These are phyloP conservation scores for Aspergillus arachidicola DNA, from an alignment of 2,329 filamentous ascomycete genomes.

Conservation along the genomic window DNA sequence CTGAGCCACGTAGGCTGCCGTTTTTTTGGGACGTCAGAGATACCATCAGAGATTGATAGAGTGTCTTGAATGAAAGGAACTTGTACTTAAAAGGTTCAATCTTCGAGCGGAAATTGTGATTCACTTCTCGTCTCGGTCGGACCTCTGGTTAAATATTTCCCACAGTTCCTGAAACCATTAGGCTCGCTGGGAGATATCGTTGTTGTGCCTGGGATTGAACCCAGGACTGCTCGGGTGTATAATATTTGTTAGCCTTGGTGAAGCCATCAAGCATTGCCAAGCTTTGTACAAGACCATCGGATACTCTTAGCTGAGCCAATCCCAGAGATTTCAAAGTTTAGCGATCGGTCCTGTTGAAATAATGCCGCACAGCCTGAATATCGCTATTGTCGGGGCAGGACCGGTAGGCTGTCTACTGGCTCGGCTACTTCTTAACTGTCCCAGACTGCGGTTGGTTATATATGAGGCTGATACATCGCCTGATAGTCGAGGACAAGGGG, in stretches of 20 bases:
- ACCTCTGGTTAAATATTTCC: too few relatives aligned
- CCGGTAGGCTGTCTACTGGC: not conserved
- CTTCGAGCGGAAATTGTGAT: too few relatives aligned
- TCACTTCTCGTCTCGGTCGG: too few relatives aligned
- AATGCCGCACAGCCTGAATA: not conserved
- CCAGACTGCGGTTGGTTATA: not conserved
- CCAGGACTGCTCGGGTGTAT: too few relatives aligned
- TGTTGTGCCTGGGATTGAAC: too few relatives aligned
- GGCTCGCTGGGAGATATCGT: too few relatives aligned
- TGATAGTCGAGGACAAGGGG: slow-evolving; percentile 22
- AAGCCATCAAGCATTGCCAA: not conserved
- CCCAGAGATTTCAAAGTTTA: not conserved
- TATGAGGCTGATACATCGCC: slow-evolving; percentile 20
- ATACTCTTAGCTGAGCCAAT: not conserved
- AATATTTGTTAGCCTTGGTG: not conserved
- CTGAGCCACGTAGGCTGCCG: too few relatives aligned
- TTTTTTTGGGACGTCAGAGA: too few relatives aligned
- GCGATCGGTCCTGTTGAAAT: not conserved
- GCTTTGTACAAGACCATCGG: not conserved
- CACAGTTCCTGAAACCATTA: too few relatives aligned
- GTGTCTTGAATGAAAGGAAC: too few relatives aligned
- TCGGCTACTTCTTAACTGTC: not conserved
- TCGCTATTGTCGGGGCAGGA: not conserved
- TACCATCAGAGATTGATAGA: too few relatives aligned
- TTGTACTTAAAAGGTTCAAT: too few relatives aligned